Conservation (phyloP, 768 basidiomycete genomes). For the Amanita muscaria region DNA sequence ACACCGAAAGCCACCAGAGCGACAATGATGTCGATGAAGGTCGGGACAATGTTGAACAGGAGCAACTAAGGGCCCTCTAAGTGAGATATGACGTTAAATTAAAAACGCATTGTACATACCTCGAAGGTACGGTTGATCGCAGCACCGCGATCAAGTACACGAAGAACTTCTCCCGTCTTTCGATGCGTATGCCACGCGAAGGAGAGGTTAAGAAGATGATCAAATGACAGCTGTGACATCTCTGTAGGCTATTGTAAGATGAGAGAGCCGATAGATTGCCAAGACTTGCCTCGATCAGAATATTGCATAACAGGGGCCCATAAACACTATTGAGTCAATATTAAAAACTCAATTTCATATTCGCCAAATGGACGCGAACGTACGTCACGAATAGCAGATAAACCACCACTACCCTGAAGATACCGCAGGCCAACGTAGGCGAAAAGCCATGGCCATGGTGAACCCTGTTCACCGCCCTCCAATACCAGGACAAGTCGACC, state of each 20-base stretch:
- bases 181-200: conserved; percentile 75
- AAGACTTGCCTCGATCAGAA: conserved; percentile 55
- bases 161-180: conserved; percentile 80
- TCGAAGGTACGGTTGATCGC: conserved; percentile 81
- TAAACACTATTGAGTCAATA: conserved; percentile 34
- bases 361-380: conserved; percentile 7
- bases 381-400: conserved; percentile 59
- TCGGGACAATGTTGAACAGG: conserved; percentile 78
- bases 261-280: background rate
- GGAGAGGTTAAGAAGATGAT: conserved; percentile 81
- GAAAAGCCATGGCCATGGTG: conserved; percentile 64
- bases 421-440: conserved; percentile 64
- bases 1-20: conserved; percentile 61
- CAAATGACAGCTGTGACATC: conserved; percentile 81
- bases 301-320: conserved; percentile 90
- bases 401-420: conserved; percentile 68
- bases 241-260: conserved; percentile 30
- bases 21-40: conserved; percentile 68
- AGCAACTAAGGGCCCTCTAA: conserved; percentile 51
- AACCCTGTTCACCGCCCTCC: conserved; percentile 34
- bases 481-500: conserved; percentile 54
- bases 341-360: background rate
- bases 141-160: conserved; percentile 75
- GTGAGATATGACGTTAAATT: conserved; percentile 4
- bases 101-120: conserved; percentile 23